Conservation (phyloP, 2,329 filamentous ascomycete genomes). For the Coniochaeta sp. region DNA sequence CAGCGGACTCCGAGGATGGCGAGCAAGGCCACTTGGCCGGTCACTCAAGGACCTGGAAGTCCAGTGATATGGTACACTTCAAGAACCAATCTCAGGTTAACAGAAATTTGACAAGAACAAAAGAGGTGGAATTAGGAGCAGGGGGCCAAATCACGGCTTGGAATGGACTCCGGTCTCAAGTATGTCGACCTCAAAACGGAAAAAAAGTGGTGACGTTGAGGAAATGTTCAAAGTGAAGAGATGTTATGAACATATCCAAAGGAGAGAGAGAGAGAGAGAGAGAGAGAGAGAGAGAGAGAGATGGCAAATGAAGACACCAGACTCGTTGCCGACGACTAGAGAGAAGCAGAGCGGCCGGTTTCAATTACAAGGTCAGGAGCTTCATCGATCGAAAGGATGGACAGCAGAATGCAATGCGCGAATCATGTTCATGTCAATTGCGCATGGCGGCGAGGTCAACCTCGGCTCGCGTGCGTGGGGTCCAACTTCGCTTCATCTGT, state of each 20-base stretch:
- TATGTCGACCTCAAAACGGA: neutral
- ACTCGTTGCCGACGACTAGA: neutral
- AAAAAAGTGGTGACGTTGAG: neutral
- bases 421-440: neutral
- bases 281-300: neutral
- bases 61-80: neutral
- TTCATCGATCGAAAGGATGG: neutral
- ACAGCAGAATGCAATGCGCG: neutral
- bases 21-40: neutral
- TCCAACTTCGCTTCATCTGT: neutral
- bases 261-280: neutral
- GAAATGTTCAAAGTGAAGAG: neutral
- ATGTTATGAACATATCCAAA: neutral
- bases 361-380: neutral
- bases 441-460: neutral
- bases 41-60: neutral
- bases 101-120: neutral
- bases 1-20: neutral
- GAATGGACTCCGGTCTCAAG: neutral
- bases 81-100: neutral
- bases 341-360: neutral
- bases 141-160: neutral
- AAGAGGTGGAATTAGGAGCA: neutral
- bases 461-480: neutral
- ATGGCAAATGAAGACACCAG: neutral